Conservation (phyloP, 108 stramenopile genomes). For the Fragilaria radians region DNA sequence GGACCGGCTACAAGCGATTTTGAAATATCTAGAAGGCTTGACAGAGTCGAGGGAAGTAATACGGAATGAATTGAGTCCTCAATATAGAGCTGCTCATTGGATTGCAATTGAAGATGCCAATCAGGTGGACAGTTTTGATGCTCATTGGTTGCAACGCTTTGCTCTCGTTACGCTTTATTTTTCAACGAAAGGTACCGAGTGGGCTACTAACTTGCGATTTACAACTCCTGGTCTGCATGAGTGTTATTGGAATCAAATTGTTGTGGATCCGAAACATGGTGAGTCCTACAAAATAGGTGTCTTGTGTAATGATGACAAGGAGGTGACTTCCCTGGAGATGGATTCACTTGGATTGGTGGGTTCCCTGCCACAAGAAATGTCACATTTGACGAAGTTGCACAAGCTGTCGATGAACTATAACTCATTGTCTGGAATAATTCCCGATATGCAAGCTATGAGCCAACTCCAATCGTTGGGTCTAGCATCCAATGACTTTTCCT, state of each 20-base stretch:
- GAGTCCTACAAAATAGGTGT: not conserved
- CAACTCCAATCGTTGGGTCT: not conserved
- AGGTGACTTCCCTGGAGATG: not conserved
- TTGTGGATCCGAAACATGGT: not conserved
- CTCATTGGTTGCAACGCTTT: conserved; percentile 26
- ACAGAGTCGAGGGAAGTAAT: not conserved
- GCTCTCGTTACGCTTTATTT: conserved; percentile 47
- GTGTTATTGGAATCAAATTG: not conserved
- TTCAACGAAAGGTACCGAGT: conserved; percentile 33
- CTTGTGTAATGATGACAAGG: not conserved
- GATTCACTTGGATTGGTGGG: not conserved
- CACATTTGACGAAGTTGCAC: not conserved
- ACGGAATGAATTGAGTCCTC: not conserved
- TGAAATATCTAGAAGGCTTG: not conserved
- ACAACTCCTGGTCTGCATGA: not conserved
- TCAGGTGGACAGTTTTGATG: not conserved
- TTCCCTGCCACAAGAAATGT: not conserved
- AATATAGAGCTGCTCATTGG: not conserved
- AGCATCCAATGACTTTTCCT: not conserved
- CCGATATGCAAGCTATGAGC: not conserved
- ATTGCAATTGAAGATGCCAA: not conserved
- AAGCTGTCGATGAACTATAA: conserved; percentile 7
- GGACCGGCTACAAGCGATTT: not conserved
- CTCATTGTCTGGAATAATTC: conserved; percentile 11
- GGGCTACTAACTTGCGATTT: conserved; percentile 15